Base-by-base conservation (phyloP, 208 protist species). In the Crithidia bombi region DNA sequence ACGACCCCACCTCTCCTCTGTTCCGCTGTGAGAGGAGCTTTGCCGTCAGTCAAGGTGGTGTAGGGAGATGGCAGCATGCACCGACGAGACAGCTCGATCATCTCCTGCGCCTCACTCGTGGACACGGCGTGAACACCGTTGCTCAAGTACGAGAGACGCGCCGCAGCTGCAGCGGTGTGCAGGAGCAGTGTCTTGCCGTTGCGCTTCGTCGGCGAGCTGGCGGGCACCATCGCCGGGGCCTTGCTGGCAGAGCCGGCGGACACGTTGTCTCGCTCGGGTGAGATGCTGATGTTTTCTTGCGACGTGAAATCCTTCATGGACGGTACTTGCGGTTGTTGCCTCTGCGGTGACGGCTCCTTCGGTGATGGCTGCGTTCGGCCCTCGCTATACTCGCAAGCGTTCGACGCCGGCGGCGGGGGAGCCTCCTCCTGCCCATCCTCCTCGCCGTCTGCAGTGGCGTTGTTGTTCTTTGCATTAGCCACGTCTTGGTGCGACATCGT, bases 41-140 rank as follows among this genome's bases (percentile, higher is more conserved):
- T 67, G 14, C 61, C 69, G 23, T 75, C 69, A 0, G 66, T 70
- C 56, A 91, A 81, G 21, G 78, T 73, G 5, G 89, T 94, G 69
- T 79, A 89, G 5, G 86, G 89, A 10, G 79, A 82, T 17, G 82
- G 79, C 33, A 91, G 36, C 50, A 62, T 46, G 70, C 75, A 85
- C 35, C 58, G 26, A 5, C 28, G 43, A 44, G 85, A 88, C 25
- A 91, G 65, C 25, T 64, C 73, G 19, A 67, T 44, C 46, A 89
- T 75, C 69, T 94, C 89, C 15, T 73, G 32, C 50, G 61, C 70
- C 43, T 87, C 88, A 19, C 6, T 62, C 19, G 56, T 14, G 1
- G 61, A 69, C 33, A 74, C 56, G 25, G 69, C 65, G 43, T 58
- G 75, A 0, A 39, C 33, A 30, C 38, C 54, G 38, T 64, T 32